Base-by-base conservation (phyloP, 352 stramenopile species). In the Globisporangium nodosum region DNA sequence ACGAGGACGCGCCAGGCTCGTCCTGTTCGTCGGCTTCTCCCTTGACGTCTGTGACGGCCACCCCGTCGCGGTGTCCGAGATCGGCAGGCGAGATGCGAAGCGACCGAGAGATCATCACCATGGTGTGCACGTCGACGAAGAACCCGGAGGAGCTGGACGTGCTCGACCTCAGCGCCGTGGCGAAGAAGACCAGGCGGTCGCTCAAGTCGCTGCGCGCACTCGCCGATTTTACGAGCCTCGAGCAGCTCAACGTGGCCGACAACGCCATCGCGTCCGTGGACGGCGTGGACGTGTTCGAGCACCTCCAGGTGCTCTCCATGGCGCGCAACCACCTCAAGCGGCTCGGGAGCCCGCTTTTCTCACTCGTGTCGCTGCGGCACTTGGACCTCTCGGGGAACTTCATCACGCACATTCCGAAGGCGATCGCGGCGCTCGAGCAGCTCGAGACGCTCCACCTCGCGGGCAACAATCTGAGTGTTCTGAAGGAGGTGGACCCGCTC, bases 361-460 rank as follows among this genome's bases (percentile, higher is more conserved):
- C 60, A 16, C 68, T 90, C 5, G 65, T 63, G 18, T 57, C 57
- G 5, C 63, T 92, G 11, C 71, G 61, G 7, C 62, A 73, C 13
- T 58, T 92, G 45, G 80, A 94, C 54, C 42, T 94, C 11, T 88
- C 79, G 1, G 85, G 85, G 30, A 94, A 94, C 59, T 91, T 90
- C 49, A 88, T 94, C 27, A 71, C 67, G 13, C 82, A 92, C 58
- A 81, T 94, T 20, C 82, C 85, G 9, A 70, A 70, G 5, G 67
- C 62, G 8, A 82, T 94, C 52, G 61, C 63, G 0, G 52, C 52
- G 2, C 66, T 94, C 0, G 70, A 67, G 31, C 65, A 73, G 33
- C 51, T 94, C 12, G 77, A 92, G 66, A 62, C 48, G 11, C 69
- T 94, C 15, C 77, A 91, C 51, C 33, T 94, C 3, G 75, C 79